Percentiles rank a stretch among this genome's conserved stretches.
These are phyloP conservation scores for Lachnellula occidentalis DNA, from an alignment of 2,329 filamentous ascomycete species.

Conservation along the genomic window DNA sequence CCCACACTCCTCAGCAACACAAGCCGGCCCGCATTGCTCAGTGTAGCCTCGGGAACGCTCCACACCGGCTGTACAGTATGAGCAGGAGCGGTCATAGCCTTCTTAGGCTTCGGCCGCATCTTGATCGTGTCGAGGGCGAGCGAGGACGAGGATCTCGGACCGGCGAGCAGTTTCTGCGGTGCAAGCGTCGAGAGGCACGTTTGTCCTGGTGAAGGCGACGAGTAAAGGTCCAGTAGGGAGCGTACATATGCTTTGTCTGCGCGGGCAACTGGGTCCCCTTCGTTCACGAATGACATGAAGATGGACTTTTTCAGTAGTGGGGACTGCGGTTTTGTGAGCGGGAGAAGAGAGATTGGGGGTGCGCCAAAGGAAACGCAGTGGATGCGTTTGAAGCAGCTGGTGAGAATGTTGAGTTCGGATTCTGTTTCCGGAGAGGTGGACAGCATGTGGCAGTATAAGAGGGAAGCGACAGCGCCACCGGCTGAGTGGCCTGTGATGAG, in stretches of 20 bases:
- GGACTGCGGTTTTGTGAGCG: slow-evolving; percentile 54
- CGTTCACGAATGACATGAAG: slow-evolving; percentile 77
- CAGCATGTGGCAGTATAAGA: slow-evolving; percentile 81
- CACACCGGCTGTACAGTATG: slow-evolving; percentile 43
- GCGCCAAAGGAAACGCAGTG: slow-evolving; percentile 86
- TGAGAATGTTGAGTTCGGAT: slow-evolving; percentile 66
- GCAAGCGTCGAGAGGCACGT: slow-evolving; percentile 8
- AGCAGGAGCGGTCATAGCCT: slow-evolving; percentile 17
- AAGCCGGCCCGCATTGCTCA: slow-evolving; percentile 66
- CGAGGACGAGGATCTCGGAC: slow-evolving; percentile 20
- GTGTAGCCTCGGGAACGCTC: slow-evolving; percentile 58
- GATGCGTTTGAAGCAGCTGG: slow-evolving; percentile 67
- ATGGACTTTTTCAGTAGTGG: slow-evolving; percentile 55
- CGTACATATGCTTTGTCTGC: slow-evolving; percentile 73
- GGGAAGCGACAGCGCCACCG: slow-evolving; percentile 73
- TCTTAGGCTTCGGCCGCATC: slow-evolving; percentile 15
- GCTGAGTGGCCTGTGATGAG: slow-evolving; percentile 84
- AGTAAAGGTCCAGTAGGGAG: slow-evolving; percentile 66
- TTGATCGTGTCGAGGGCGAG: slow-evolving; percentile 16
- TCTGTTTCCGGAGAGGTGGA: slow-evolving; percentile 45
- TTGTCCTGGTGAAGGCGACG: slow-evolving; percentile 41
- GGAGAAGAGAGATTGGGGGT: slow-evolving; percentile 68
- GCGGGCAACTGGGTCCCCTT: slow-evolving; percentile 74
- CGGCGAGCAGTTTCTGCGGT: slow-evolving; percentile 11
- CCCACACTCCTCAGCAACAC: slow-evolving; percentile 56